These are phyloP conservation scores for Cutaneotrichosporon spelunceum DNA, from an alignment of 1,284 basidiomycete genomes.

Conservation along the genomic window DNA sequence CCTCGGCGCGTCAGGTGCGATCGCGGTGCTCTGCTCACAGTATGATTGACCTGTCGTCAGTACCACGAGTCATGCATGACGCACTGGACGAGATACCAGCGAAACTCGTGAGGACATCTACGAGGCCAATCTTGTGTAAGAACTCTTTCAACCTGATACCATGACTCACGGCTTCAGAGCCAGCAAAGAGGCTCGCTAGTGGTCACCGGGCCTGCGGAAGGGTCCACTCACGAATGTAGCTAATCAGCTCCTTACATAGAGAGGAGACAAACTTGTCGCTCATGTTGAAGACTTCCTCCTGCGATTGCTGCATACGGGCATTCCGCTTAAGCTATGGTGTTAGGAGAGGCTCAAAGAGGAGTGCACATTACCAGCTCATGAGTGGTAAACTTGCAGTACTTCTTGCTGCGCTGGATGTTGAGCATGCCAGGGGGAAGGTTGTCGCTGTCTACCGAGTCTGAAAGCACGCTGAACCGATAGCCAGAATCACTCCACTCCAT, in stretches of 20 bases:
- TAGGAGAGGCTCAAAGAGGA: neutral
- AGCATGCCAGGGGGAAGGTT: constrained; percentile 12
- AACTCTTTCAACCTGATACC: neutral
- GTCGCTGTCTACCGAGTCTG: constrained; percentile 6
- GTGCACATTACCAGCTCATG: constrained; percentile 65
- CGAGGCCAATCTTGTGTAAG: constrained; percentile 64
- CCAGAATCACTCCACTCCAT: constrained; percentile 22
- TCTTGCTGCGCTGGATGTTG: constrained; percentile 18
- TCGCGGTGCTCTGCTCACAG: neutral
- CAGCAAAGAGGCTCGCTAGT: constrained; percentile 68
- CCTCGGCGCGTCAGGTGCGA: constrained; percentile 54
- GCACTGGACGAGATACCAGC: constrained; percentile 67
- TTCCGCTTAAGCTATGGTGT: constrained; percentile 36
- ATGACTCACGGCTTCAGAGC: constrained; percentile 71
- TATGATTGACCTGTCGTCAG: constrained; percentile 15
- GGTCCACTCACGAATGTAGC: constrained; percentile 56
- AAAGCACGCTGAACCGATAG: constrained; percentile 10
- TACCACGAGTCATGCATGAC: constrained; percentile 11
- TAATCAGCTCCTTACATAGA: constrained; percentile 63
- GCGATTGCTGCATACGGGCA: constrained; percentile 32
- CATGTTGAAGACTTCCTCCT: constrained; percentile 60
- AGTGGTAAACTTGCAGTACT: constrained; percentile 61
- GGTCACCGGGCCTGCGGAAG: constrained; percentile 2
- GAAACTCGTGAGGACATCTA: constrained; percentile 79
- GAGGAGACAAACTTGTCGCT: constrained; percentile 77